Conservation (phyloP, 208 protist genomes). For the Phytomonas francai region DNA sequence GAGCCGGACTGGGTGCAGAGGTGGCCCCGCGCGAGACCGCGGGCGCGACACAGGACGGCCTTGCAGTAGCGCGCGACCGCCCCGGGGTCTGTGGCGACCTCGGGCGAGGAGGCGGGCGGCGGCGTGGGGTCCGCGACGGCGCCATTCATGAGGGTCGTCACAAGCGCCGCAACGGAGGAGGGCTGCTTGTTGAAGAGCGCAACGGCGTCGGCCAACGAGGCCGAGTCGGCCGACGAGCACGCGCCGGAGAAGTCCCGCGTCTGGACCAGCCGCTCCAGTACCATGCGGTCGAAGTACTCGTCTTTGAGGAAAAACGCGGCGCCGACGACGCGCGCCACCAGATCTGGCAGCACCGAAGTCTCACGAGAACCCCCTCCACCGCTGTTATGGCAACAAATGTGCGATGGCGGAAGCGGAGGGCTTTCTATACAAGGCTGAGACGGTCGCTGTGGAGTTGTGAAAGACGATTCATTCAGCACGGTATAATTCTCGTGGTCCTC, state of each 20-base stretch:
- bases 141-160: not conserved
- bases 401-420: not conserved
- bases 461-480: not conserved
- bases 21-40: slow-evolving; percentile 24
- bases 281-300: slow-evolving; percentile 83
- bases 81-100: not conserved
- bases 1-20: slow-evolving; percentile 65
- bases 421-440: not conserved
- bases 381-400: too few relatives aligned
- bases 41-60: not conserved
- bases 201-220: too few relatives aligned
- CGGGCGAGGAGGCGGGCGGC: not conserved
- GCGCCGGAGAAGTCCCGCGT: slow-evolving; percentile 6
- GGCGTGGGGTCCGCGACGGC: not conserved
- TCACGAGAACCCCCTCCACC: too few relatives aligned
- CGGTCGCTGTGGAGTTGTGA: not conserved
- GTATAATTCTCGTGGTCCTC: not conserved
- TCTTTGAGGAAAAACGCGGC: slow-evolving; percentile 71
- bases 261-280: slow-evolving; percentile 41
- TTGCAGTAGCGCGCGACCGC: not conserved
- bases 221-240: too few relatives aligned
- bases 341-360: slow-evolving; percentile 36
- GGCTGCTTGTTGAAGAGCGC: too few relatives aligned
- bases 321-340: slow-evolving; percentile 56
- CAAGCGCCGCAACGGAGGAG: slow-evolving; percentile 3